Percentiles rank a stretch among this genome's conserved stretches.
phyloP scores from a whole-genome alignment of 495 filamentous ascomycete genomes.

The Lophiotrema nucula region DNA sequence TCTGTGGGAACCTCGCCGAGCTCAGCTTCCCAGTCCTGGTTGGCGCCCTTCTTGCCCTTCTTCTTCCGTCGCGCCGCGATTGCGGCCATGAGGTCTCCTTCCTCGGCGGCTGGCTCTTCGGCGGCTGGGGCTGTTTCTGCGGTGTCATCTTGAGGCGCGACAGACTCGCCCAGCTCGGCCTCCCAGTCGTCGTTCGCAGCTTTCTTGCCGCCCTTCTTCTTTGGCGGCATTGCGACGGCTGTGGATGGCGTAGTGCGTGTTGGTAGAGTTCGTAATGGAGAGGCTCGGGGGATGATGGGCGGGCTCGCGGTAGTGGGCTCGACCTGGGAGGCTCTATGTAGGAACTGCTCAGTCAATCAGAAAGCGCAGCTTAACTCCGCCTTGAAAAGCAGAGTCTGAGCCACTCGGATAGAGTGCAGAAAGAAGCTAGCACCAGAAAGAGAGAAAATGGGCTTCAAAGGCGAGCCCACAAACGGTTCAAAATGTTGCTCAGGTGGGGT shows the following conservation, averaged over 20 bases:
- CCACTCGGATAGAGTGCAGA: too few species aligned
- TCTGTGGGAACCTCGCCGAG: conserved; percentile 65
- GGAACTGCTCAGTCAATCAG: too few species aligned
- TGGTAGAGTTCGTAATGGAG: background rate
- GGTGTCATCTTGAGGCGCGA: conserved; percentile 43
- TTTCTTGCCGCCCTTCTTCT: conserved; percentile 89
- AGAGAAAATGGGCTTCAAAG: too few species aligned
- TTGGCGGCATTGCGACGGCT: conserved; percentile 68
- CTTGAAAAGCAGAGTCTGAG: too few species aligned
- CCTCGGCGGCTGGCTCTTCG: conserved; percentile 49
- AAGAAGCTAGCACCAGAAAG: too few species aligned
- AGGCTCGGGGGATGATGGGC: background rate
- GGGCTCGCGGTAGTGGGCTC: too few species aligned
- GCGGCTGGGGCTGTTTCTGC: conserved; percentile 46
- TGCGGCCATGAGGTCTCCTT: conserved; percentile 76
- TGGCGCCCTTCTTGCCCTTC: conserved; percentile 87
- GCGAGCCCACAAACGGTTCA: too few species aligned
- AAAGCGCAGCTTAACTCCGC: too few species aligned
- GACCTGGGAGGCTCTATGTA: too few species aligned
- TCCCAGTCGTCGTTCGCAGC: conserved; percentile 83
- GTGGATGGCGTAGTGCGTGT: background rate
- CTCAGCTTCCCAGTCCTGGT: conserved; percentile 61
- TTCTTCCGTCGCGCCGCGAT: conserved; percentile 87
- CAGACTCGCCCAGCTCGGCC: conserved; percentile 79
- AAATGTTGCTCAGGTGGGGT: too few species aligned